phyloP scores from a whole-genome alignment of 1,284 basidiomycete genomes.

The Leccinum proliferum region DNA sequence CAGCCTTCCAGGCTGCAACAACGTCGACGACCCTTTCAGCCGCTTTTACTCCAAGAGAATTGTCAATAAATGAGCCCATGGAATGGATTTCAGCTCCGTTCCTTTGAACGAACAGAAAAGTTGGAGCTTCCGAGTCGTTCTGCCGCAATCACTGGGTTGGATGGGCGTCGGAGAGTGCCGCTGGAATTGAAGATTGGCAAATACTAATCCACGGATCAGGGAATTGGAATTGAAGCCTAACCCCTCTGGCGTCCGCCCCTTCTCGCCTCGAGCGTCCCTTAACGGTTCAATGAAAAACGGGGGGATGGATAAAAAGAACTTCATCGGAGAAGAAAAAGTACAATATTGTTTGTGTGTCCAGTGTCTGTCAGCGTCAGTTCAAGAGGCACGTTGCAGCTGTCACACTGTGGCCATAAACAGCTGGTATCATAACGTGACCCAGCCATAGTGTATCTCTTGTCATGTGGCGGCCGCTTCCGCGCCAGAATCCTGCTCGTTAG shows the following conservation, averaged over 20 bases:
- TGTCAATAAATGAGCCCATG: constrained; percentile 3
- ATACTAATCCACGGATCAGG: constrained; percentile 23
- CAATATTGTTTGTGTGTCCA: neutral
- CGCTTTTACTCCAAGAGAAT: constrained; percentile 23
- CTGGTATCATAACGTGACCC: neutral
- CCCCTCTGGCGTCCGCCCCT: constrained; percentile 3
- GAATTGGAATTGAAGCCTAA: constrained; percentile 6
- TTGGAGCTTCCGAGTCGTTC: constrained; percentile 3
- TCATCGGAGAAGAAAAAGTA: neutral
- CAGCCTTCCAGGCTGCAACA: constrained; percentile 11
- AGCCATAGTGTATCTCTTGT: constrained; percentile 12
- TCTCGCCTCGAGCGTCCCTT: neutral
- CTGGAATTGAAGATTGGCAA: constrained; percentile 8
- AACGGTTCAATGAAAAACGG: neutral
- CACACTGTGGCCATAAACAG: constrained; percentile 3
- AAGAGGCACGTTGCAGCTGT: constrained; percentile 7
- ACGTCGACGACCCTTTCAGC: constrained; percentile 4
- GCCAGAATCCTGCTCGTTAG: constrained; percentile 3
- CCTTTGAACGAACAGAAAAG: constrained; percentile 9
- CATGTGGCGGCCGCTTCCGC: constrained; percentile 17
- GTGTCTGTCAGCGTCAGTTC: constrained; percentile 2
- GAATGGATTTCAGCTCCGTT: constrained; percentile 5
- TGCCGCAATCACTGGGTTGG: constrained; percentile 4
- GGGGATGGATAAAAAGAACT: neutral
- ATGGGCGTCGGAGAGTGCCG: constrained; percentile 18